These are phyloP conservation scores for Cornus florida DNA, from an alignment of 148 eudicot species.

Conservation along the genomic window DNA sequence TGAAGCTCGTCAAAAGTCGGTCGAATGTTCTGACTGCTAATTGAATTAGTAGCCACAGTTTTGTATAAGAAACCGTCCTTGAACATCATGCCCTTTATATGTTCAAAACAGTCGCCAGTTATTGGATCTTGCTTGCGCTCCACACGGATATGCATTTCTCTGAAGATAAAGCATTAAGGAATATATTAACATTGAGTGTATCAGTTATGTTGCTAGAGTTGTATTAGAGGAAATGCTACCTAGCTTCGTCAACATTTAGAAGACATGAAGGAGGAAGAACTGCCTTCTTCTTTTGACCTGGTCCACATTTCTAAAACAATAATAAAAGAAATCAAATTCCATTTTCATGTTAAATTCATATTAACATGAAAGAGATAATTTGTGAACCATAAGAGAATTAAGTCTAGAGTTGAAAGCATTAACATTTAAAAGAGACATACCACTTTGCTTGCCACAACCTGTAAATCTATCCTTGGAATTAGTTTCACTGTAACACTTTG, in stretches of 20 bases:
- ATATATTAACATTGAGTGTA: neutral
- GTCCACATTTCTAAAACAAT: constrained; percentile 81
- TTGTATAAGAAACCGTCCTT: constrained; percentile 54
- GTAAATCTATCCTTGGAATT: constrained; percentile 92
- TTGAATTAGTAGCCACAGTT: constrained; percentile 73
- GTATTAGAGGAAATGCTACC: constrained; percentile 38
- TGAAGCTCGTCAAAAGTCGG: constrained; percentile 96
- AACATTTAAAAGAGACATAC: constrained; percentile 24
- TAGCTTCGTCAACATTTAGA: constrained; percentile 90
- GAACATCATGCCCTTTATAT: constrained; percentile 73
- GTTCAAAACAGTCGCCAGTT: too few species aligned
- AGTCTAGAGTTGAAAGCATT: neutral
- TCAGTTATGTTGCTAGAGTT: neutral
- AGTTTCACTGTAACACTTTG: constrained; percentile 86
- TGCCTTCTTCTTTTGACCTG: constrained; percentile 78
- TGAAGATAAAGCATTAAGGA: constrained; percentile 24
- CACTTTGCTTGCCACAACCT: constrained; percentile 78
- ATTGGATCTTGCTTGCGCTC: constrained; percentile 75
- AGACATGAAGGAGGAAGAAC: constrained; percentile 86
- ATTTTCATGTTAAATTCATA: neutral
- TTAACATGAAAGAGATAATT: too few species aligned
- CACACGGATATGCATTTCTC: constrained; percentile 86
- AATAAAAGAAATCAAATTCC: neutral
- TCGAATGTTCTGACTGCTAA: constrained; percentile 71
- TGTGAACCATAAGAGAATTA: too few species aligned